Percentiles rank a stretch among this genome's conserved stretches.
Conservation (phyloP, 2,329 filamentous ascomycete genomes). For the Didymellaceae sp. region DNA sequence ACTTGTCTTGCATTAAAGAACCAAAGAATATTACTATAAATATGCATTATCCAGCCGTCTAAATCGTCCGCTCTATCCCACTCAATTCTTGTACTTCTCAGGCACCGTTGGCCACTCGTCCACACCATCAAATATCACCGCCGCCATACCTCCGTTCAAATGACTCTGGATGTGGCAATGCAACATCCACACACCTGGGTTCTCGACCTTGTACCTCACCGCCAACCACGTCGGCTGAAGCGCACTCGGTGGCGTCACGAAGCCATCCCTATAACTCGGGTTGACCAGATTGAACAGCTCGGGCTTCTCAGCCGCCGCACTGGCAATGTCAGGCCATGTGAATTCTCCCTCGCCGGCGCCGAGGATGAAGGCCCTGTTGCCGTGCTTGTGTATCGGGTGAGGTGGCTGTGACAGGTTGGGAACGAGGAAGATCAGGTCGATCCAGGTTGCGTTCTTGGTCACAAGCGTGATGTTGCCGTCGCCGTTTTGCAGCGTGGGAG, state of each 20-base stretch:
- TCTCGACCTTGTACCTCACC: constrained; percentile 55
- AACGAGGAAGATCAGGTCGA: constrained; percentile 41
- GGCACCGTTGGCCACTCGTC: constrained; percentile 53
- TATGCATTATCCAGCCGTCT: neutral
- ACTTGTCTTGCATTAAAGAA: too few species aligned
- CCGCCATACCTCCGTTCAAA: constrained; percentile 56
- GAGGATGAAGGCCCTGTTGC: constrained; percentile 65
- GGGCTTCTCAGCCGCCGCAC: constrained; percentile 56
- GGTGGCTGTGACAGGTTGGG: constrained; percentile 52
- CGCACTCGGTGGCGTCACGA: constrained; percentile 44
- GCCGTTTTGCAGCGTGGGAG: constrained; percentile 32
- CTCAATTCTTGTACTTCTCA: constrained; percentile 25
- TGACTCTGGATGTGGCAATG: constrained; percentile 61
- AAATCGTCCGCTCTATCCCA: neutral
- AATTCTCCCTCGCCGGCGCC: constrained; percentile 58
- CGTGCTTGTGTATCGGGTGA: constrained; percentile 71
- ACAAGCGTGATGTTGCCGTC: constrained; percentile 55
- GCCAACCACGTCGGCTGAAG: constrained; percentile 49
- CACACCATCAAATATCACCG: constrained; percentile 57
- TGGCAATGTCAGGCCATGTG: constrained; percentile 60
- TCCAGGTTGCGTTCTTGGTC: constrained; percentile 43
- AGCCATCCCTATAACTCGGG: constrained; percentile 62
- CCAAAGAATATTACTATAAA: neutral
- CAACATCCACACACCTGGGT: constrained; percentile 56
- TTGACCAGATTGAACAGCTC: constrained; percentile 63